Evolutionary conservation across 2,329 filamentous ascomycete species (phyloP).

Genomic region (Botrytis byssoidea): DNA sequence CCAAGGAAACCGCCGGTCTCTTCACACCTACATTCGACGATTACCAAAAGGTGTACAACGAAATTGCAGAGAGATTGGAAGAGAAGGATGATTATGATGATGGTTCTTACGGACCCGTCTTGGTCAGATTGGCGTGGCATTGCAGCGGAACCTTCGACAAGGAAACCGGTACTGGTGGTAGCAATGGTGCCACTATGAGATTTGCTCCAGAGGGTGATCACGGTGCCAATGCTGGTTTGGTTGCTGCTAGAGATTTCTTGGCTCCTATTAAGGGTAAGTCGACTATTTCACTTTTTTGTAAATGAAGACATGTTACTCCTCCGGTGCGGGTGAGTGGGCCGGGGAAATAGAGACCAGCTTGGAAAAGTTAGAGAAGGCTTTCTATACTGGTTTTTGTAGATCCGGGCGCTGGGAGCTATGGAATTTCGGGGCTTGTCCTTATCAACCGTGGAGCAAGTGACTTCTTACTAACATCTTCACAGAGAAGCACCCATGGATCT

Average conservation of each 20-base stretch:
- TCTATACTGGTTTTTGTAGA: not conserved
- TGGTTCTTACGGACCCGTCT: slow-evolving; percentile 89
- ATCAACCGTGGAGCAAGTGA: not conserved
- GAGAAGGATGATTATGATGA: slow-evolving; percentile 96
- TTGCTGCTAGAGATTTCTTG: slow-evolving; percentile 84
- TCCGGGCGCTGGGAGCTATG: too few species aligned
- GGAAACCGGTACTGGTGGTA: slow-evolving; percentile 83
- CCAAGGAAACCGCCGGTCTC: slow-evolving; percentile 47
- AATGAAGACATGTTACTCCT: not conserved
- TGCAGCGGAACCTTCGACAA: slow-evolving; percentile 89
- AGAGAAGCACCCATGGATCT: slow-evolving; percentile 90
- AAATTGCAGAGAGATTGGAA: slow-evolving; percentile 74
- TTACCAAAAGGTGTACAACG: slow-evolving; percentile 94
- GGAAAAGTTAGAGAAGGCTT: not conserved
- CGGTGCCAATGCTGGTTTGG: slow-evolving; percentile 89
- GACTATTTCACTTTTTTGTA: not conserved
- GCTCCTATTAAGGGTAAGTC: slow-evolving; percentile 79
- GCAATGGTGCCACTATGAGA: slow-evolving; percentile 96
- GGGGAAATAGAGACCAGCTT: not conserved
- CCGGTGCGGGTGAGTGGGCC: not conserved
- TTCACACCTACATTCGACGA: slow-evolving; percentile 78
- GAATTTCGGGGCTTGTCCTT: not conserved
- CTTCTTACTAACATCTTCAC: slow-evolving; percentile 28
- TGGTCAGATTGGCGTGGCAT: slow-evolving; percentile 92
- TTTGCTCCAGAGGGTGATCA: slow-evolving; percentile 87